Percentiles rank a stretch among this genome's conserved stretches.
Evolutionary conservation across 768 basidiomycete genomes (phyloP).

Genomic region (Trametes gibbosa): DNA sequence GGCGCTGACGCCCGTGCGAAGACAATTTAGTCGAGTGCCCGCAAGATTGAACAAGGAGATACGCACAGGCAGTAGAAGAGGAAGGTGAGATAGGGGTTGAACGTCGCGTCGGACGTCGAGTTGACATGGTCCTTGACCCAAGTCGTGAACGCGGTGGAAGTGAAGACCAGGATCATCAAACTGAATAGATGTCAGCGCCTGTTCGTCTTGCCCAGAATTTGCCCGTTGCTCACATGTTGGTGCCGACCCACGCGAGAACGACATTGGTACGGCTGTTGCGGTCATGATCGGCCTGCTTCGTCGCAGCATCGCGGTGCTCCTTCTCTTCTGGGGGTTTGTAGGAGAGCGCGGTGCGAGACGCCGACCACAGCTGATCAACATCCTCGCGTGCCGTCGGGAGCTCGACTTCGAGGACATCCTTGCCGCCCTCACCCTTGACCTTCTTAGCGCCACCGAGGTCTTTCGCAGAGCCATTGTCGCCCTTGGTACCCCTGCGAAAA

Average conservation of each 20-base stretch:
- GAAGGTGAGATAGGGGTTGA: conserved; percentile 89
- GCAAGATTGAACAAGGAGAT: not conserved
- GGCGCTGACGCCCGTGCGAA: conserved; percentile 44
- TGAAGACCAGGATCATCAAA: conserved; percentile 72
- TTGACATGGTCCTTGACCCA: conserved; percentile 66
- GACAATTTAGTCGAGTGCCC: conserved; percentile 1
- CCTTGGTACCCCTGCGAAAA: conserved; percentile 70
- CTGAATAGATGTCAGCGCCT: conserved; percentile 31
- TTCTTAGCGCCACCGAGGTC: conserved; percentile 92
- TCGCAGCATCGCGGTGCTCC: conserved; percentile 81
- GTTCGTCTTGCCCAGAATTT: not conserved
- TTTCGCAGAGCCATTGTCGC: conserved; percentile 84
- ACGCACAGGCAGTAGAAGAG: conserved; percentile 66
- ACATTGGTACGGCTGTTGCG: conserved; percentile 83
- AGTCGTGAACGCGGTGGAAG: conserved; percentile 68
- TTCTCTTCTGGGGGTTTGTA: conserved; percentile 68
- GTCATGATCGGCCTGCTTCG: conserved; percentile 86
- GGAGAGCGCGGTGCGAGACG: conserved; percentile 68
- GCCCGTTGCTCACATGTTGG: conserved; percentile 64
- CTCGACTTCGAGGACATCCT: conserved; percentile 85
- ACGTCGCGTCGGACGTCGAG: conserved; percentile 46
- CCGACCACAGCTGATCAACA: conserved; percentile 83
- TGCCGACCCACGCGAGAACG: conserved; percentile 78
- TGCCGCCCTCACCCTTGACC: conserved; percentile 78
- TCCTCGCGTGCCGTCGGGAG: conserved; percentile 81